Percentiles rank a stretch among this genome's conserved stretches.
Evolutionary conservation across 2,329 filamentous ascomycete genomes (phyloP).

Genomic region (Fusarium cicatricum): DNA sequence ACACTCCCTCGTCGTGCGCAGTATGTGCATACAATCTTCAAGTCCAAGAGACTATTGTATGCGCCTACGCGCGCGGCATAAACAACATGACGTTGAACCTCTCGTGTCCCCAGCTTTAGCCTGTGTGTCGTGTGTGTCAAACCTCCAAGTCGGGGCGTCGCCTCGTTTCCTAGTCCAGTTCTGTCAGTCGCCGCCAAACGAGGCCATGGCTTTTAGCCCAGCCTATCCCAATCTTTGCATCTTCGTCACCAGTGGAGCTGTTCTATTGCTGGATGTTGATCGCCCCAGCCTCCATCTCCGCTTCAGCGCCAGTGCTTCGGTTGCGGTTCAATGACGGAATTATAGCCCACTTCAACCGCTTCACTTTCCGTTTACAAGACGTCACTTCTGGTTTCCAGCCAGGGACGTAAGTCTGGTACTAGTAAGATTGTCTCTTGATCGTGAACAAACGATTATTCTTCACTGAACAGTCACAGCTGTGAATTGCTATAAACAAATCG

Average conservation of each 20-base stretch:
- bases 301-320: not conserved
- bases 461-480: constrained; percentile 2
- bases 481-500: not conserved
- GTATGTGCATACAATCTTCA: constrained; percentile 1
- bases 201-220: constrained; percentile 2
- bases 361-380: constrained; percentile 21
- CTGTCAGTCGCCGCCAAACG: constrained; percentile 12
- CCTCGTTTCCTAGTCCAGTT: constrained; percentile 17
- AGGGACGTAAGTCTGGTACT: not conserved
- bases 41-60: not conserved
- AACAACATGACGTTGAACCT: constrained; percentile 23
- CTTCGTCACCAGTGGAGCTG: constrained; percentile 26
- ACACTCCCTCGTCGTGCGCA: constrained; percentile 9
- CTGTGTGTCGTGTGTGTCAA: not conserved
- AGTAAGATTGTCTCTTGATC: constrained; percentile 1
- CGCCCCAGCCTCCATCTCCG: constrained; percentile 9
- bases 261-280: constrained; percentile 18
- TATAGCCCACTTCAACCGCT: constrained; percentile 5
- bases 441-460: constrained; percentile 13
- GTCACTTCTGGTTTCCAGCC: constrained; percentile 7
- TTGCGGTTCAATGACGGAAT: constrained; percentile 29
- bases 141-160: constrained; percentile 9
- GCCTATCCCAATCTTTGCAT: constrained; percentile 9
- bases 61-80: constrained; percentile 31
- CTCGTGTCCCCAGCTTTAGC: not conserved